Percentiles rank a stretch among this genome's conserved stretches.
These are phyloP conservation scores for Huntiella decipiens DNA, from an alignment of 2,329 filamentous ascomycete species.

Conservation along the genomic window DNA sequence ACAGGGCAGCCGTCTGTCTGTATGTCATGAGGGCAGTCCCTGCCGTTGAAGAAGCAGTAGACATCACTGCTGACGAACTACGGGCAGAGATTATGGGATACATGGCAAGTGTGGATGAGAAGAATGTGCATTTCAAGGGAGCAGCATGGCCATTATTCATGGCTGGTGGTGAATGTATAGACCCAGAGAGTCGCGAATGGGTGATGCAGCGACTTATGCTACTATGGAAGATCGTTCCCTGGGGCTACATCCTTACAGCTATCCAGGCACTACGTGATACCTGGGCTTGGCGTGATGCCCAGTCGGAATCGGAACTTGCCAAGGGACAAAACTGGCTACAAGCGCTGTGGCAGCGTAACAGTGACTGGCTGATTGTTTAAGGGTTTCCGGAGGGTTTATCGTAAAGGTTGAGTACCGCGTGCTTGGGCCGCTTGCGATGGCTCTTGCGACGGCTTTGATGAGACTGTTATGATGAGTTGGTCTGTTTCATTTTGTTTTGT, in stretches of 20 bases:
- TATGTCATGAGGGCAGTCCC: slow-evolving; percentile 28
- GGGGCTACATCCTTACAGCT: slow-evolving; percentile 31
- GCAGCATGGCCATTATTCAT: slow-evolving; percentile 42
- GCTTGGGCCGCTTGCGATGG: neutral
- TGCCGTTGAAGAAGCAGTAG: slow-evolving; percentile 19
- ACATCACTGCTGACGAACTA: slow-evolving; percentile 25
- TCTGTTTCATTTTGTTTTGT: no score
- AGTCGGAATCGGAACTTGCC: slow-evolving; percentile 8
- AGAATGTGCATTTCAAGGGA: slow-evolving; percentile 36
- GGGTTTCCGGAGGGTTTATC: neutral
- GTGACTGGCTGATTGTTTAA: slow-evolving; percentile 29
- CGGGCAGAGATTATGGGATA: slow-evolving; percentile 31
- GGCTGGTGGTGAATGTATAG: slow-evolving; percentile 34
- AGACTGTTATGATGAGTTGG: no score
- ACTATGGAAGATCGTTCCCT: slow-evolving; percentile 27
- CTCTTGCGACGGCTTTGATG: no score
- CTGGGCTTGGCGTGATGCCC: slow-evolving; percentile 25
- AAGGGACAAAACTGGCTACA: slow-evolving; percentile 23
- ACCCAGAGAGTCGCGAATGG: slow-evolving; percentile 28
- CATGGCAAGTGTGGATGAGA: slow-evolving; percentile 27
- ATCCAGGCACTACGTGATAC: slow-evolving; percentile 30
- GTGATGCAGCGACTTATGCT: slow-evolving; percentile 27
- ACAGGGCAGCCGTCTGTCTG: slow-evolving; percentile 27
- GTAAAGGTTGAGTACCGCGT: neutral
- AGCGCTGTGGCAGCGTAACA: slow-evolving; percentile 24